Conservation (phyloP, 164 flowering plant genomes). For the Chimonanthus salicifolius region DNA sequence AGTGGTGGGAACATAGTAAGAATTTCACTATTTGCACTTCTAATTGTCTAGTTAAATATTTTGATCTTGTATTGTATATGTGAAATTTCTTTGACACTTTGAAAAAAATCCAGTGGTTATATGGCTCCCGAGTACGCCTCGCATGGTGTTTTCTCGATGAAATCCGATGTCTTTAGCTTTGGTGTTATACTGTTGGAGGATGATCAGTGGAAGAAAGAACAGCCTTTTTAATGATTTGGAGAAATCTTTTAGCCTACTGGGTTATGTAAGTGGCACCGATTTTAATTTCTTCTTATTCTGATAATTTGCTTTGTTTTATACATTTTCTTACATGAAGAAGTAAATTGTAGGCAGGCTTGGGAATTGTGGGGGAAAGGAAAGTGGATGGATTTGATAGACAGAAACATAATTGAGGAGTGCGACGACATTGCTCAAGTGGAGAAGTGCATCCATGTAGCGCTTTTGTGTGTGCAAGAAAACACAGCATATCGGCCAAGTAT, state of each 20-base stretch:
- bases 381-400: conserved; percentile 7
- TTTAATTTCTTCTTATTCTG: neutral
- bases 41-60: no score
- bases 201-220: conserved; percentile 26
- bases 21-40: neutral
- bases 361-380: conserved; percentile 5
- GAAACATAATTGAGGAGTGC: neutral
- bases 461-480: conserved; percentile 8
- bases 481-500: conserved; percentile 5
- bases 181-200: conserved; percentile 37
- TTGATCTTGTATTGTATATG: no score
- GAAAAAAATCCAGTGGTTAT: conserved; percentile 26
- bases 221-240: conserved; percentile 1
- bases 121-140: conserved; percentile 39
- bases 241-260: neutral
- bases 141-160: conserved; percentile 34
- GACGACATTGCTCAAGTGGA: neutral
- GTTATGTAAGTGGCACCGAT: neutral
- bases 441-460: conserved; percentile 11
- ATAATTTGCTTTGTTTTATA: neutral
- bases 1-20: no score
- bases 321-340: neutral
- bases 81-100: no score
- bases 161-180: conserved; percentile 50
- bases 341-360: conserved; percentile 5